These are phyloP conservation scores for Xerophyta viscosa DNA, from an alignment of 106 monocot species.

Conservation along the genomic window DNA sequence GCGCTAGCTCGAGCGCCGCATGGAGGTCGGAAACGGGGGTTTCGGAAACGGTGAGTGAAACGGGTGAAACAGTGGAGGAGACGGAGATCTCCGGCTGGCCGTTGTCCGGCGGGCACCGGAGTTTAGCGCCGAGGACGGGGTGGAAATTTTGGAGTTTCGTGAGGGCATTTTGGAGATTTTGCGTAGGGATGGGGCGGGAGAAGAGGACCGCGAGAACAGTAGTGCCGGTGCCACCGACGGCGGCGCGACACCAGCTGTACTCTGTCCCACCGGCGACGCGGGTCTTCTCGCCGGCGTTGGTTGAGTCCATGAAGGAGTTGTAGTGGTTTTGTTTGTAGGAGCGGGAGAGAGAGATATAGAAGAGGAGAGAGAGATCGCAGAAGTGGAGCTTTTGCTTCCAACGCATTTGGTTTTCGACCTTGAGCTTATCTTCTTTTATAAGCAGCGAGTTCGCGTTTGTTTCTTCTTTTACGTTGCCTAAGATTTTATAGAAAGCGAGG, in stretches of 20 bases:
- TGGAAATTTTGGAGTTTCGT: conserved; percentile 19
- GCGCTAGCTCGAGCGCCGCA: conserved; percentile 41
- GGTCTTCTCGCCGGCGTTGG: neutral
- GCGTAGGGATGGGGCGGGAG: conserved; percentile 19
- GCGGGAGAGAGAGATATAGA: neutral
- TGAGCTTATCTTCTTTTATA: too few species aligned
- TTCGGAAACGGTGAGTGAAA: neutral
- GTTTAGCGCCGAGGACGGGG: conserved; percentile 28
- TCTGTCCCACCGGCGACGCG: conserved; percentile 46
- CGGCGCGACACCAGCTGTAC: conserved; percentile 47
- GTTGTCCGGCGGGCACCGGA: conserved; percentile 2
- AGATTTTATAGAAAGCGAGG: too few species aligned
- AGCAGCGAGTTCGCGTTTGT: too few species aligned
- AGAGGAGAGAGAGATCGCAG: conserved; percentile 2
- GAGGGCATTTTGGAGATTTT: conserved; percentile 18
- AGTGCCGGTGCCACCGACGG: conserved; percentile 49
- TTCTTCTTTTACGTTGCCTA: too few species aligned
- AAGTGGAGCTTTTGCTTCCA: too few species aligned
- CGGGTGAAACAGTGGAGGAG: conserved; percentile 5
- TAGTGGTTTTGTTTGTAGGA: neutral
- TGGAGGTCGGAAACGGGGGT: conserved; percentile 14
- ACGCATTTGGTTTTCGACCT: too few species aligned
- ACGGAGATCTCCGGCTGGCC: neutral
- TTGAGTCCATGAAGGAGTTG: conserved; percentile 10
- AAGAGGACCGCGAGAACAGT: conserved; percentile 44